A percentile compares a stretch with the other conserved stretches of the same genome.
phyloP scores from a whole-genome alignment of 805 yeast species.

The Metschnikowia similis region DNA sequence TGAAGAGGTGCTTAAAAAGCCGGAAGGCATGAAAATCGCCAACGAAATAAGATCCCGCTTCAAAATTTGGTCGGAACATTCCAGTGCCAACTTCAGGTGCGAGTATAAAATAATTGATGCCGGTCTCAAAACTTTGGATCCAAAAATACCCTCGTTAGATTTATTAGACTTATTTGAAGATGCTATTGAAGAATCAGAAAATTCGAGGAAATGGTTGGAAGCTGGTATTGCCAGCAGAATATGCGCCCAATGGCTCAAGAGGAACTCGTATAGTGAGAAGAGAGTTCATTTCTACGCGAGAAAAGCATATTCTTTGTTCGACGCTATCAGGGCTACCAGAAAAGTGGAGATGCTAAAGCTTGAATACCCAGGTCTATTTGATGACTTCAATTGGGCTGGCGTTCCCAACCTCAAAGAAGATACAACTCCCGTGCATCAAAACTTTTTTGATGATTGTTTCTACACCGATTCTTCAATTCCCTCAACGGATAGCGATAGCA shows the following conservation, averaged over 20 bases:
- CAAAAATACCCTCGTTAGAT: slow-evolving; percentile 25
- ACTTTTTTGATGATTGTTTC: slow-evolving; percentile 6
- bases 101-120: slow-evolving; percentile 36
- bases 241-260: slow-evolving; percentile 40
- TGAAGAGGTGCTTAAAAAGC: slow-evolving; percentile 17
- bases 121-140: slow-evolving; percentile 15
- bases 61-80: slow-evolving; percentile 30
- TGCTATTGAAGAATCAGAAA: slow-evolving; percentile 38
- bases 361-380: slow-evolving; percentile 26
- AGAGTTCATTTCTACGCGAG: slow-evolving; percentile 35
- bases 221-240: slow-evolving; percentile 38
- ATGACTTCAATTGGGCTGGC: slow-evolving; percentile 31
- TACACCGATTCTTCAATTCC: background rate
- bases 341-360: slow-evolving; percentile 22
- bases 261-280: slow-evolving; percentile 19
- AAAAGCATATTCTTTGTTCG: slow-evolving; percentile 33
- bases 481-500: background rate
- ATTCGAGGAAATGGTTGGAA: slow-evolving; percentile 30
- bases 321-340: slow-evolving; percentile 23
- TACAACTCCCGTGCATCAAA: slow-evolving; percentile 2
- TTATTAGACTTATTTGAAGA: slow-evolving; percentile 43
- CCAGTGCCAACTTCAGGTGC: slow-evolving; percentile 37
- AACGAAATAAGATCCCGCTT: slow-evolving; percentile 21
- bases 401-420: slow-evolving; percentile 13
- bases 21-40: slow-evolving; percentile 19